Evolutionary conservation across 2,329 filamentous ascomycete species (phyloP).

Genomic region (Thermoascus crustaceus): DNA sequence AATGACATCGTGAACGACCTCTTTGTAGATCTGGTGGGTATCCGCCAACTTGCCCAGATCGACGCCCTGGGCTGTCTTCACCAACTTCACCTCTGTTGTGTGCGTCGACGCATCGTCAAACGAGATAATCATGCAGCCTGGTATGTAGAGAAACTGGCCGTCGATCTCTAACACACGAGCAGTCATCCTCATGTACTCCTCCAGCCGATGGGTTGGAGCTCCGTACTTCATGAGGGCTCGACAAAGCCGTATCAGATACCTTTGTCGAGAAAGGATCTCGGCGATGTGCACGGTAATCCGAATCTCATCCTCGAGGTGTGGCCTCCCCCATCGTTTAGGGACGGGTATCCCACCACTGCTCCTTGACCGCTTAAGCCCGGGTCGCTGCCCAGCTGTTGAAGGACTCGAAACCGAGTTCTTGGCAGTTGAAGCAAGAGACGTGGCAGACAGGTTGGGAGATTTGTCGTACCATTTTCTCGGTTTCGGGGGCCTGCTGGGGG

Average conservation of each 20-base stretch:
- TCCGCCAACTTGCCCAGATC: constrained; percentile 40
- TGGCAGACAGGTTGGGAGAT: constrained; percentile 26
- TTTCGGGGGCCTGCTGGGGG: constrained; percentile 19
- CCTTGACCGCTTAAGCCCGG: constrained; percentile 27
- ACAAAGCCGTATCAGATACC: constrained; percentile 79
- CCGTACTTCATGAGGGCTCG: constrained; percentile 84
- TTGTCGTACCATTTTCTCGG: constrained; percentile 36
- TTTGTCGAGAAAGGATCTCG: constrained; percentile 68
- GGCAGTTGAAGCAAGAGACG: constrained; percentile 23
- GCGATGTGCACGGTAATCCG: constrained; percentile 56
- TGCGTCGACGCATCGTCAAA: constrained; percentile 55
- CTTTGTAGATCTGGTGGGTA: constrained; percentile 42
- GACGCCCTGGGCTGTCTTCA: constrained; percentile 37
- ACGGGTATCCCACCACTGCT: constrained; percentile 26
- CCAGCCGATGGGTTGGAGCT: constrained; percentile 83
- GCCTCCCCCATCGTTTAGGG: constrained; percentile 22
- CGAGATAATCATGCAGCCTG: constrained; percentile 90
- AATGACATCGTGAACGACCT: constrained; percentile 42
- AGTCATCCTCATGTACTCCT: constrained; percentile 87
- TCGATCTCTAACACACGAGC: constrained; percentile 81
- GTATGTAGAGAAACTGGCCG: constrained; percentile 83
- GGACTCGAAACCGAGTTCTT: constrained; percentile 23
- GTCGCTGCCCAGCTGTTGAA: constrained; percentile 11
- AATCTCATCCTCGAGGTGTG: constrained; percentile 43
- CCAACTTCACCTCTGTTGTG: constrained; percentile 41